Percentiles rank a stretch among this genome's conserved stretches.
Conservation (phyloP, 2,329 filamentous ascomycete genomes). For the Boeremia lycopersici region DNA sequence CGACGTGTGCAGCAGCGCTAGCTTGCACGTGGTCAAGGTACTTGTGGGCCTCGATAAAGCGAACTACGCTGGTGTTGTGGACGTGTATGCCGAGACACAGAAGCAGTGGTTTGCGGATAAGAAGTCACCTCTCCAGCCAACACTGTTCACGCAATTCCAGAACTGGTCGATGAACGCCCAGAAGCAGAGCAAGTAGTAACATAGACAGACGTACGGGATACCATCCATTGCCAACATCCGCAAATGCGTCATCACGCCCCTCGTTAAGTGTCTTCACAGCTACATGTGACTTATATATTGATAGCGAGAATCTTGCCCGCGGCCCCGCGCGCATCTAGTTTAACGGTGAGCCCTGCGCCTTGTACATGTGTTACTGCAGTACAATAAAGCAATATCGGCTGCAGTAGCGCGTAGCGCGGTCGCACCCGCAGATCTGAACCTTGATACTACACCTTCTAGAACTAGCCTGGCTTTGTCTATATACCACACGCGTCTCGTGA, state of each 20-base stretch:
- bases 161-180: slow-evolving; percentile 49
- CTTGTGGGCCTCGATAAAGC: slow-evolving; percentile 58
- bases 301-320: too few species aligned
- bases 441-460: not conserved
- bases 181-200: slow-evolving; percentile 31
- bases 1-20: slow-evolving; percentile 74
- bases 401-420: slow-evolving; percentile 20
- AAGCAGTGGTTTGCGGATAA: slow-evolving; percentile 52
- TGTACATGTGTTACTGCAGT: not conserved
- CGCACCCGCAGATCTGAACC: not conserved
- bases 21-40: slow-evolving; percentile 69
- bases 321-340: too few species aligned
- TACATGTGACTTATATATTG: too few species aligned
- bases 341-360: too few species aligned
- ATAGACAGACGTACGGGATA: too few species aligned
- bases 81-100: slow-evolving; percentile 52
- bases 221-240: too few species aligned
- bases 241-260: too few species aligned
- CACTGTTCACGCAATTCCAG: slow-evolving; percentile 55
- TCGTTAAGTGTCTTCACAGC: too few species aligned
- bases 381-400: not conserved
- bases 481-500: not conserved
- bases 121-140: slow-evolving; percentile 50
- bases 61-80: slow-evolving; percentile 47
- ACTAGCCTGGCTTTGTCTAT: not conserved